phyloP scores from a whole-genome alignment of 2,329 filamentous ascomycete species.

The Paraphaeosphaeria sporulosa region DNA sequence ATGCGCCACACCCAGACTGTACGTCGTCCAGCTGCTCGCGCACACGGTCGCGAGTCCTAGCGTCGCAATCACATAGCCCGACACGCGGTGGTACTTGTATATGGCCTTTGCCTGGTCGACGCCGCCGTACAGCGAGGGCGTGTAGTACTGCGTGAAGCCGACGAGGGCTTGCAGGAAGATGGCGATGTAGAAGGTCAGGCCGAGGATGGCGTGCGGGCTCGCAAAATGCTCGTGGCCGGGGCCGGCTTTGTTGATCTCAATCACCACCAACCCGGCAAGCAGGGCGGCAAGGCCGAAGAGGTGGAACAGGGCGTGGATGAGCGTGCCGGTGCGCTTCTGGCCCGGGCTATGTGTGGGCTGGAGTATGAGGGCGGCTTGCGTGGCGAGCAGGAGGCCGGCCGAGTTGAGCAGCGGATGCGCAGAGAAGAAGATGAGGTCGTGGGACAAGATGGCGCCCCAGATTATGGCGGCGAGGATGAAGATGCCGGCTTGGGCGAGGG shows the following conservation, averaged over 20 bases:
- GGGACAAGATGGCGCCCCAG: constrained; percentile 78
- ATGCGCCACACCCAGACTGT: constrained; percentile 71
- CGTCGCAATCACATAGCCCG: constrained; percentile 76
- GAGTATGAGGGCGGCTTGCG: constrained; percentile 82
- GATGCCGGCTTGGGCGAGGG: constrained; percentile 79
- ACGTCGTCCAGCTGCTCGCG: constrained; percentile 79
- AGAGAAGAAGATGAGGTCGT: constrained; percentile 80
- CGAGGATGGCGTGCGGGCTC: constrained; percentile 82
- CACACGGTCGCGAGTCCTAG: constrained; percentile 77
- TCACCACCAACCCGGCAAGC: constrained; percentile 71
- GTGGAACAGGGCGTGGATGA: constrained; percentile 75
- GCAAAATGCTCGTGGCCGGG: constrained; percentile 76
- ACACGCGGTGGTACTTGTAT: constrained; percentile 87
- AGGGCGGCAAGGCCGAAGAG: constrained; percentile 68
- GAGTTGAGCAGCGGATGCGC: constrained; percentile 75
- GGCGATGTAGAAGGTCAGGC: constrained; percentile 75
- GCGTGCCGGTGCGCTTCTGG: constrained; percentile 73
- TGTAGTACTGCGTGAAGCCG: constrained; percentile 83
- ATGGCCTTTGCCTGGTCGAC: constrained; percentile 79
- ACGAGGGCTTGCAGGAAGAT: constrained; percentile 77
- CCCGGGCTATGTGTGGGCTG: constrained; percentile 82
- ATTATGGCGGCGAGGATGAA: constrained; percentile 78
- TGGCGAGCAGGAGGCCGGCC: constrained; percentile 74
- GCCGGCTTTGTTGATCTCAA: constrained; percentile 83
- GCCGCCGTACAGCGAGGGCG: constrained; percentile 77